Evolutionary conservation across 176 grass and related monocot genomes (phyloP), one percentile per base, ranked within the genome.

Genomic region (Ensete glaucum): DNA sequence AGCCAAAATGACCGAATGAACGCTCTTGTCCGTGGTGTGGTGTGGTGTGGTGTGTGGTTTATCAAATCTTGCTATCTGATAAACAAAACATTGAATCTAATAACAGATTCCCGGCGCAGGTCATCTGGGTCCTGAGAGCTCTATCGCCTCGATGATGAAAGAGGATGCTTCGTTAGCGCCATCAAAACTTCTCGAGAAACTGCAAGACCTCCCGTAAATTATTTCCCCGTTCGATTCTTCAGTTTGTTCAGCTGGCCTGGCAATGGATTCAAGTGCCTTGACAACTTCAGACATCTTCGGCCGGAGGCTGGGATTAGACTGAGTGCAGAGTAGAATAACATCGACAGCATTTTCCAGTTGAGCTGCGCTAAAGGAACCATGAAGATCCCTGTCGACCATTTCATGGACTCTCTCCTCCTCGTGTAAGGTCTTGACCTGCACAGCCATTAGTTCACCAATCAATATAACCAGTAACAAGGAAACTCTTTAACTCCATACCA

Each of bases 231-330:
- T 78, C 27, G 85, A 71, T 62, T 87, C 95, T n/a, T 83, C 54
- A n/a, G 62, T 77, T 65, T 69, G 74, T 63, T 93, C 95, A 65
- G 82, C 71, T 54, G 84, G 48, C 16, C 22, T 87, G 77, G 85
- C 74, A 6, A 82, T 77, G 63, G 84, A 76, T 86, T 99, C 90
- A 21, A 94, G 86, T 55, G 88, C 77, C 73, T 99, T 89, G 11
- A 99, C 88, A 56, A 94, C 90, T 55, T 94, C 88, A 6, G 95
- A 94, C 95, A 99, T 99, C 80, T 85, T 94, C 24, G 95, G 95
- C 50, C 95, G 88, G 15, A 94, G 54, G 16, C 76, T 75, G 74
- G 95, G 95, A 15, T 91, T 99, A 1, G 95, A 91, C 23, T 87
- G 80, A n/a, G 88, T 99, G 62, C 90, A 99, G 67, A 82, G 77